These are phyloP conservation scores for Discostella stelligera DNA, from an alignment of 352 stramenopile genomes.

Conservation along the genomic window DNA sequence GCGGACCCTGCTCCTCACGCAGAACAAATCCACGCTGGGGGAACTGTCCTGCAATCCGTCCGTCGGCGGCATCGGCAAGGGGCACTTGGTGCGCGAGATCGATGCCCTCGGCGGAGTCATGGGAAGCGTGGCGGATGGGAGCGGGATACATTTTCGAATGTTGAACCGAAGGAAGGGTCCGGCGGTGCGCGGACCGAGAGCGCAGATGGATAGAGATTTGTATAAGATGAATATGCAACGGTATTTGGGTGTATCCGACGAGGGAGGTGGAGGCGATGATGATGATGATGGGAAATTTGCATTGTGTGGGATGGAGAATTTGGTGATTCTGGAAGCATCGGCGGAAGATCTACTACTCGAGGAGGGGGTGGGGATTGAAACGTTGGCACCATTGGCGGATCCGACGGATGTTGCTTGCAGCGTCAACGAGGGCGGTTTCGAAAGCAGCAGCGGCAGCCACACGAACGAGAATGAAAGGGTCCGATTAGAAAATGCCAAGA, in stretches of 20 bases:
- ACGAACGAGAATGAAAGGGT: constrained; percentile 14
- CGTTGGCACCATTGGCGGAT: constrained; percentile 42
- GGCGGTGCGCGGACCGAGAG: constrained; percentile 84
- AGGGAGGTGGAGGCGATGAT: no score
- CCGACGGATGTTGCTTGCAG: constrained; percentile 13
- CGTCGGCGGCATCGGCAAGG: constrained; percentile 98
- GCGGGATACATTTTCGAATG: constrained; percentile 96
- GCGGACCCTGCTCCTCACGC: constrained; percentile 93
- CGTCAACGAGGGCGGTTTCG: not conserved
- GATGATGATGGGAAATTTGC: not conserved
- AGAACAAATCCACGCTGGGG: constrained; percentile 92
- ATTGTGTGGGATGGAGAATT: constrained; percentile 81
- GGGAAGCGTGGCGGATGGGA: constrained; percentile 91
- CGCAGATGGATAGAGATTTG: constrained; percentile 96
- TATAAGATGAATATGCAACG: constrained; percentile 95
- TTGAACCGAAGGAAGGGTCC: constrained; percentile 92
- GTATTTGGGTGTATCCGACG: constrained; percentile 49
- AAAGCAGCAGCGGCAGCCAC: not conserved
- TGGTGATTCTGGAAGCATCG: constrained; percentile 90
- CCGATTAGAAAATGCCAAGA: constrained; percentile 33
- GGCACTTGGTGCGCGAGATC: constrained; percentile 96
- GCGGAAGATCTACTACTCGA: constrained; percentile 94
- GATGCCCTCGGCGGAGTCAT: constrained; percentile 98
- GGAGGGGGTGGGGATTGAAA: constrained; percentile 67
- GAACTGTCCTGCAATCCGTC: constrained; percentile 98